These are phyloP conservation scores for Trichoderma sp. DNA, from an alignment of 2,329 filamentous ascomycete genomes.

Conservation along the genomic window DNA sequence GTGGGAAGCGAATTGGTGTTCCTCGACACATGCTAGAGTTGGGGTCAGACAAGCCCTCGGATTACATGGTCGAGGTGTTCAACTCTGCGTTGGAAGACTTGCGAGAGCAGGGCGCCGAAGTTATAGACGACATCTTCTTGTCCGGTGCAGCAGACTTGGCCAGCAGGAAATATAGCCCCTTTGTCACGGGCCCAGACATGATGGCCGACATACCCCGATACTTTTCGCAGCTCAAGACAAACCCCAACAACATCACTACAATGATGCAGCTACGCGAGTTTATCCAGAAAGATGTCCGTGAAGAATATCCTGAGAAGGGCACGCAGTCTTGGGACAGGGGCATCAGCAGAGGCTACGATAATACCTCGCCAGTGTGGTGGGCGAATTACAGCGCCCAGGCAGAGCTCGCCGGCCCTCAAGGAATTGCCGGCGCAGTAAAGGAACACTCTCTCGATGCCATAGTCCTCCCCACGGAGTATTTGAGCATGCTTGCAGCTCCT, in stretches of 20 bases:
- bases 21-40: conserved; percentile 50
- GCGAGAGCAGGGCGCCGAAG: conserved; percentile 50
- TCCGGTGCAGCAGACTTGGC: neutral
- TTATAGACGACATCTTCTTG: conserved; percentile 57
- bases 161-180: conserved; percentile 28
- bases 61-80: conserved; percentile 39
- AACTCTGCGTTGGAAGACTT: conserved; percentile 53
- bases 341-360: conserved; percentile 31
- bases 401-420: neutral
- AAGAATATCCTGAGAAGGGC: conserved; percentile 58
- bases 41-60: neutral
- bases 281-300: conserved; percentile 50
- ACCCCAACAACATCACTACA: conserved; percentile 55
- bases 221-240: conserved; percentile 52
- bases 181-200: conserved; percentile 50
- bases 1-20: conserved; percentile 62
- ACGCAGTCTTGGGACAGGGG: conserved; percentile 55
- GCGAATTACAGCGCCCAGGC: conserved; percentile 38
- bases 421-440: conserved; percentile 37
- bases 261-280: conserved; percentile 53
- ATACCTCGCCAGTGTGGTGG: conserved; percentile 31
- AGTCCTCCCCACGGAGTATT: neutral
- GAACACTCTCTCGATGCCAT: neutral
- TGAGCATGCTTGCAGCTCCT: neutral
- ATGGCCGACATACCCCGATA: conserved; percentile 53